Evolutionary conservation across 2,329 filamentous ascomycete species (phyloP).

Genomic region (Aspergillus cejpii): DNA sequence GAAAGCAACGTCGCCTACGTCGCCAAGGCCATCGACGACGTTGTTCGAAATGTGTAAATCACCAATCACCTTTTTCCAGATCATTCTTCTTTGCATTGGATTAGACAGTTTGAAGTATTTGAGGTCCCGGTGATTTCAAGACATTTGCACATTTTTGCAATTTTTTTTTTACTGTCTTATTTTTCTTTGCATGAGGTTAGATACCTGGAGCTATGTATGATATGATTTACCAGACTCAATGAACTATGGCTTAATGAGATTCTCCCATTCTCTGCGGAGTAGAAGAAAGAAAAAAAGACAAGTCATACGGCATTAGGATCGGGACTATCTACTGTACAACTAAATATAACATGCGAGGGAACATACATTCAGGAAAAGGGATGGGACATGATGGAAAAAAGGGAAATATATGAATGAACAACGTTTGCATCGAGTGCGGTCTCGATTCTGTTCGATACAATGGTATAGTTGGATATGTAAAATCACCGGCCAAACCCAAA

Average conservation of each 20-base stretch:
- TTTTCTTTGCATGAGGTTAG: background rate
- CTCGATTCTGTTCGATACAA: background rate
- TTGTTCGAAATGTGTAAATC: conserved; percentile 29
- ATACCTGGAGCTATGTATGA: background rate
- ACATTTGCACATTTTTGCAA: background rate
- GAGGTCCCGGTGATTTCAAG: background rate
- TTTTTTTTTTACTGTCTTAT: background rate
- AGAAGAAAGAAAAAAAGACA: background rate
- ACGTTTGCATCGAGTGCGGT: background rate
- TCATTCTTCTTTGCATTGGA: too few species aligned
- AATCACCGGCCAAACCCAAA: conserved; percentile 5
- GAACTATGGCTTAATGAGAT: too few species aligned
- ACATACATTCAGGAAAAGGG: background rate
- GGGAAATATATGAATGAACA: background rate
- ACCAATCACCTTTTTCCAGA: background rate
- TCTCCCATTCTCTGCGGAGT: background rate
- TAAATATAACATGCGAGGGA: background rate
- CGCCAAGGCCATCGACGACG: conserved; percentile 34
- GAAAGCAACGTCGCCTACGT: conserved; percentile 38
- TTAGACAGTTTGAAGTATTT: background rate
- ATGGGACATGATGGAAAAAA: background rate
- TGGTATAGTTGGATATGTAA: background rate
- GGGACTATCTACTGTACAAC: conserved; percentile 14
- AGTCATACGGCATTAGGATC: conserved; percentile 4
- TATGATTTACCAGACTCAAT: background rate